Conservation (phyloP, 345 rosid species). For the Citrus hindsii region DNA sequence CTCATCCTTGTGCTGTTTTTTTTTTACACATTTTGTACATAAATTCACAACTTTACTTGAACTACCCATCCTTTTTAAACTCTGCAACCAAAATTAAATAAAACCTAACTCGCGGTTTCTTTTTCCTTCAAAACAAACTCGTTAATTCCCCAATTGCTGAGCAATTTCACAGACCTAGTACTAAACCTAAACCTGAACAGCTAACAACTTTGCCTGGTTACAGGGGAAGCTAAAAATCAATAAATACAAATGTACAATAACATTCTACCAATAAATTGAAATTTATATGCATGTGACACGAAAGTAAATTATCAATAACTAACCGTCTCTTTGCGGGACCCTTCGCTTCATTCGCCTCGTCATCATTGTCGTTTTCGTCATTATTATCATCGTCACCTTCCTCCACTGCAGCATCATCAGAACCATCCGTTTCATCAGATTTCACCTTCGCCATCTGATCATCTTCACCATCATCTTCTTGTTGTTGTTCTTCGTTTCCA, state of each 20-base stretch:
- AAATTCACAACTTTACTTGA: background rate
- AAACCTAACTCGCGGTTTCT: background rate
- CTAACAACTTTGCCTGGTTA: background rate
- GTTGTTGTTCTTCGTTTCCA: background rate
- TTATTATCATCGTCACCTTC: background rate
- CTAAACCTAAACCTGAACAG: background rate
- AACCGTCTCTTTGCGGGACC: constrained; percentile 29
- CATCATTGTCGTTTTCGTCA: background rate
- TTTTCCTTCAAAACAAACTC: background rate
- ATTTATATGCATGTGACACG: background rate
- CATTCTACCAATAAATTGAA: background rate
- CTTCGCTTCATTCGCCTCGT: constrained; percentile 15
- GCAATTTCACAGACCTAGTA: background rate
- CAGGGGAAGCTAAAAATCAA: background rate
- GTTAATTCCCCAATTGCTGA: background rate
- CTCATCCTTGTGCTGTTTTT: background rate
- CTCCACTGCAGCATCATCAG: constrained; percentile 11
- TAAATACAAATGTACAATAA: background rate
- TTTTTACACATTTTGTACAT: background rate
- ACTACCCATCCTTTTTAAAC: background rate
- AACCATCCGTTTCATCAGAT: constrained; percentile 24
- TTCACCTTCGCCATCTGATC: constrained; percentile 20
- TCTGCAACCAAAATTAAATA: background rate
- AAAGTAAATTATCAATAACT: constrained; percentile 9
- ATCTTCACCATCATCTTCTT: constrained; percentile 6